Percentiles rank a stretch among this genome's conserved stretches.
These are phyloP conservation scores for Litchi chinensis DNA, from an alignment of 345 rosid species.

Conservation along the genomic window DNA sequence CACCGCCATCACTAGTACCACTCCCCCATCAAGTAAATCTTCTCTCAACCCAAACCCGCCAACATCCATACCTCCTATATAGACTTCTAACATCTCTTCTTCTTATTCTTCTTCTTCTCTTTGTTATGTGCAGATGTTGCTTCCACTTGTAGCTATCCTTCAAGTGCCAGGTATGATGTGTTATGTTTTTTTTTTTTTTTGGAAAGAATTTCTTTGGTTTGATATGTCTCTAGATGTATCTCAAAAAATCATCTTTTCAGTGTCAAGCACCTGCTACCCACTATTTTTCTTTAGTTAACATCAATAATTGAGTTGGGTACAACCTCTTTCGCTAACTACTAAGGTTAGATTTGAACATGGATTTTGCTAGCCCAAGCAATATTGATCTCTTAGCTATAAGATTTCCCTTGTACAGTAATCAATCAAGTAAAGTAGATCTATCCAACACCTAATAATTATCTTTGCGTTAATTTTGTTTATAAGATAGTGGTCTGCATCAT, in stretches of 20 bases:
- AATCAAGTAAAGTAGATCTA: conserved; percentile 21
- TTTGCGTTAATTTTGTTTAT: background rate
- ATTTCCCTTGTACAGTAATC: background rate
- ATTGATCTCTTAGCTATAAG: background rate
- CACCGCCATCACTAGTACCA: conserved; percentile 47
- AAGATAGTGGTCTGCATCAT: background rate
- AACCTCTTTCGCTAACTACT: background rate
- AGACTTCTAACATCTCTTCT: background rate
- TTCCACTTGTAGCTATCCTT: conserved; percentile 54
- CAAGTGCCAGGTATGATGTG: conserved; percentile 61
- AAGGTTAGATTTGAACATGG: conserved; percentile 12
- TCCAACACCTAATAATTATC: background rate
- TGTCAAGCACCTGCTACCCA: conserved; percentile 13
- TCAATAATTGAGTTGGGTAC: background rate
- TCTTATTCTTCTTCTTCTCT: background rate
- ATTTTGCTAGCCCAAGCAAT: conserved; percentile 19
- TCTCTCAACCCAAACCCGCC: background rate
- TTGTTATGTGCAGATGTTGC: conserved; percentile 43
- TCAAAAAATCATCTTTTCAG: background rate
- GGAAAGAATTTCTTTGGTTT: too few species aligned
- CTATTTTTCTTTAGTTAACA: background rate
- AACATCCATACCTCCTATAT: background rate
- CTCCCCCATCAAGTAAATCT: conserved; percentile 48
- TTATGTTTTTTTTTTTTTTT: background rate
- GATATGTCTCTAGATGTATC: too few species aligned